Evolutionary conservation across 2,329 filamentous ascomycete species (phyloP), one percentile per base, ranked within the genome.

Genomic region (Corniculantispora saksenae): DNA sequence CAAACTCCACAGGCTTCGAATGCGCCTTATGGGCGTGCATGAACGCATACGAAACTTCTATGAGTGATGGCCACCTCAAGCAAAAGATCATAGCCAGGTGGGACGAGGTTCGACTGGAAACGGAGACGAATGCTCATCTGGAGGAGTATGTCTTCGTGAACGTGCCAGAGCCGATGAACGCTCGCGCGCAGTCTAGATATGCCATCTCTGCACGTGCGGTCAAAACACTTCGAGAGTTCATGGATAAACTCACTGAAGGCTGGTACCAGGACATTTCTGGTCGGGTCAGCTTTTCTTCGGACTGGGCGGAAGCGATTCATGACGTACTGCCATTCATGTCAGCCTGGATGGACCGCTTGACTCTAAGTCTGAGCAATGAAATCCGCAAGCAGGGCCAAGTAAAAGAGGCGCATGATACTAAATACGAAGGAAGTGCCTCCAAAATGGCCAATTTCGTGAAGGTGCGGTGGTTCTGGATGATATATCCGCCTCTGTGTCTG

Each of bases 11-110:
- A 13, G 77, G 71, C 4, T 68, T 70, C n/a, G 71, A 77, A 58
- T 79, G 77, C 50, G 71, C 72, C 0, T 54, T 79, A 1, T 80
- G 76, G 77, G 77, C 78, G 62, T 79, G 78, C 57, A 70, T 79
- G 23, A 71, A 75, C 61, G 72, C 70, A 13, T 75, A 73, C 64
- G 70, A 72, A 19, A 66, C 77, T 27, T 68, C 67, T 2, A 71
- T 76, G 5, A 68, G 50, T 19, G 71, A 77, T 23, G 75, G 77
- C 21, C 66, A 69, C 38, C 66, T 73, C 21, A 69, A 69, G 8
- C 72, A 74, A 50, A 70, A 55, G 0, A 50, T 72, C 1, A 61
- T 71, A 6, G 69, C 47, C 3, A 73, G 68, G 48, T 78, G 73
- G 76, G 73, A 75, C 19, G 71, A 71, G 13, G 74, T 73, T 0